Percentiles rank a stretch among this genome's conserved stretches.
phyloP scores from a whole-genome alignment of 495 filamentous ascomycete genomes.

The Rostrohypoxylon terebratum region DNA sequence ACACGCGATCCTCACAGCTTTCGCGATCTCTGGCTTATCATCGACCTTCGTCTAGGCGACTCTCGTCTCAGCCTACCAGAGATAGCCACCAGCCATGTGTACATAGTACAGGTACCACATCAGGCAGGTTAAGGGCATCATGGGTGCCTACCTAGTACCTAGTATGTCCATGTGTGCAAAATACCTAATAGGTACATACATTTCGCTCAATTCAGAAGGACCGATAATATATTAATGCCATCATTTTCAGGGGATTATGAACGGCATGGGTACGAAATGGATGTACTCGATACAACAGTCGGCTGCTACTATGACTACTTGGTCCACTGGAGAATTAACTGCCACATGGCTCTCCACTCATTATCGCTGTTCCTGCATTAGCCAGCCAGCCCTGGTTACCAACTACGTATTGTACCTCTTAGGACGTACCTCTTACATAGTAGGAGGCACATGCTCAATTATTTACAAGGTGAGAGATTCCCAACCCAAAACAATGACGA shows the following conservation, averaged over 20 bases:
- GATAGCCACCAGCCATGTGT: neutral
- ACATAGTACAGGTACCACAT: constrained; percentile 19
- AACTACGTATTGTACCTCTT: neutral
- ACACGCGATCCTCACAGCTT: constrained; percentile 22
- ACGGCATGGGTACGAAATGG: constrained; percentile 9
- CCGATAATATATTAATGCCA: constrained; percentile 43
- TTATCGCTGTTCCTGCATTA: constrained; percentile 45
- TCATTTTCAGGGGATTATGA: constrained; percentile 30
- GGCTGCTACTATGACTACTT: constrained; percentile 14
- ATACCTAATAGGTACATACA: neutral
- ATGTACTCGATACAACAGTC: constrained; percentile 35
- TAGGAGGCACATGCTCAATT: constrained; percentile 14
- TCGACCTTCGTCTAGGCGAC: neutral
- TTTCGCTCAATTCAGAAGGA: constrained; percentile 25
- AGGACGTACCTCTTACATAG: too few relatives aligned
- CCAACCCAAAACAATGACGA: constrained; percentile 30
- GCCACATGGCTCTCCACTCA: constrained; percentile 47
- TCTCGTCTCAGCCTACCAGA: neutral
- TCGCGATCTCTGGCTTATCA: neutral
- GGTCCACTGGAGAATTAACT: constrained; percentile 27
- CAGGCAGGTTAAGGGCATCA: neutral
- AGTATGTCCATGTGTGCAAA: constrained; percentile 4
- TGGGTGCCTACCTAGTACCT: too few relatives aligned
- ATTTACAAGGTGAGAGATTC: constrained; percentile 25
- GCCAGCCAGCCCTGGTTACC: constrained; percentile 20